Percentiles rank a stretch among this genome's conserved stretches.
Conservation (phyloP, 2,329 filamentous ascomycete genomes). For the Penicillium sp. region DNA sequence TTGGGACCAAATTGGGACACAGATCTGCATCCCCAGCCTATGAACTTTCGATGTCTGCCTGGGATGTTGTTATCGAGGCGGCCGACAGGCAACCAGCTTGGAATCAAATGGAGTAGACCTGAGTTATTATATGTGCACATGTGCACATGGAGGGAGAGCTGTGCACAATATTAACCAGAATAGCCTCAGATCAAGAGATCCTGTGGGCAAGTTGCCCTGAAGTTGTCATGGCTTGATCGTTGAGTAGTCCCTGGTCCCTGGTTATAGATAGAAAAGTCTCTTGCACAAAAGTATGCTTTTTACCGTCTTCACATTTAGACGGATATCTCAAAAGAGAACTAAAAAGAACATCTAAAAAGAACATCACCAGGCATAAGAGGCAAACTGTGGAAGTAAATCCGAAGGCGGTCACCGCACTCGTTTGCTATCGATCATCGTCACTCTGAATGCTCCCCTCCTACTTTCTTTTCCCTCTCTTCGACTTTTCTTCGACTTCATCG, state of each 20-base stretch:
- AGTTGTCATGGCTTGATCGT: neutral
- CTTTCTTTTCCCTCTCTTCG: constrained; percentile 28
- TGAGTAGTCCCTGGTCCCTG: neutral
- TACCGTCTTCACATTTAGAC: too few species aligned
- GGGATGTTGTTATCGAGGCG: constrained; percentile 2
- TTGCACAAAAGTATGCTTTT: too few species aligned
- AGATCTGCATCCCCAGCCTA: constrained; percentile 2
- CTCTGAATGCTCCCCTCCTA: constrained; percentile 13
- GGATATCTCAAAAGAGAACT: too few species aligned
- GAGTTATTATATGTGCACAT: neutral
- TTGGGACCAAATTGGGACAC: neutral
- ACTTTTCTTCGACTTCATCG: constrained; percentile 14
- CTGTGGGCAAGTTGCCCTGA: neutral
- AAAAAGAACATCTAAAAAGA: too few species aligned
- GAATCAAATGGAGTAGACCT: neutral
- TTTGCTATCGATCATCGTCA: constrained; percentile 13
- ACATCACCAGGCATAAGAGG: too few species aligned
- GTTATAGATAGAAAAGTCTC: too few species aligned
- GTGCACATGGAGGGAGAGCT: neutral
- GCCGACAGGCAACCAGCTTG: neutral
- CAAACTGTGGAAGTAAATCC: neutral
- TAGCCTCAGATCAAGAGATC: neutral
- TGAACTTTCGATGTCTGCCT: neutral
- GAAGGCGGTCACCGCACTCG: constrained; percentile 12
- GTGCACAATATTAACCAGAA: neutral